These are phyloP conservation scores for Suillus ampliporus DNA, from an alignment of 768 basidiomycete species.

Conservation along the genomic window DNA sequence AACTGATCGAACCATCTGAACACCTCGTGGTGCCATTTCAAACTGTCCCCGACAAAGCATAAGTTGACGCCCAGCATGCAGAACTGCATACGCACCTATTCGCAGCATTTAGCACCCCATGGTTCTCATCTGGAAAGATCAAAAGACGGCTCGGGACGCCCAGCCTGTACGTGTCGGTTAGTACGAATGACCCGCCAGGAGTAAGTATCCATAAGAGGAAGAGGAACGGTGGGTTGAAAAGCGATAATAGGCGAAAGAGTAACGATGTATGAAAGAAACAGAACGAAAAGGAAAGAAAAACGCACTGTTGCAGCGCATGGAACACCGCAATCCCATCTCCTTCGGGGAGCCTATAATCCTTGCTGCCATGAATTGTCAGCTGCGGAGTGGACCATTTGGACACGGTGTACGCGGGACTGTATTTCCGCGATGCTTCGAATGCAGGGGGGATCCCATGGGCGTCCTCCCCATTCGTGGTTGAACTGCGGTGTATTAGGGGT, in stretches of 20 bases:
- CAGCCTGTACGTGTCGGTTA: slow-evolving; percentile 47
- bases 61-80: neutral
- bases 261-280: neutral
- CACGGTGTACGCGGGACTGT: slow-evolving; percentile 82
- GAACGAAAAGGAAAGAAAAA: slow-evolving; percentile 14
- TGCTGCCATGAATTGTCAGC: slow-evolving; percentile 84
- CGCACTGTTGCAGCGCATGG: slow-evolving; percentile 85
- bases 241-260: neutral
- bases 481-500: slow-evolving; percentile 51
- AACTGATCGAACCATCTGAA: slow-evolving; percentile 87
- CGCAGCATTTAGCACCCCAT: slow-evolving; percentile 86
- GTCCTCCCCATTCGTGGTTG: slow-evolving; percentile 87
- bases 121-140: slow-evolving; percentile 90
- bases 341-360: slow-evolving; percentile 88
- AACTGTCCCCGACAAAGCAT: slow-evolving; percentile 42
- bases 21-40: slow-evolving; percentile 97
- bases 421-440: slow-evolving; percentile 63
- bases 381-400: slow-evolving; percentile 87
- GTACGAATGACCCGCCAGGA: neutral
- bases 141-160: slow-evolving; percentile 78
- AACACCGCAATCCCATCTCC: slow-evolving; percentile 84
- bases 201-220: slow-evolving; percentile 2
- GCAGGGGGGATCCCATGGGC: slow-evolving; percentile 74
- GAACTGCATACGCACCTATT: slow-evolving; percentile 58
- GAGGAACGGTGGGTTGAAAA: neutral